phyloP scores from a whole-genome alignment of 176 grass and related monocot species.

The Oryza brachyantha region DNA sequence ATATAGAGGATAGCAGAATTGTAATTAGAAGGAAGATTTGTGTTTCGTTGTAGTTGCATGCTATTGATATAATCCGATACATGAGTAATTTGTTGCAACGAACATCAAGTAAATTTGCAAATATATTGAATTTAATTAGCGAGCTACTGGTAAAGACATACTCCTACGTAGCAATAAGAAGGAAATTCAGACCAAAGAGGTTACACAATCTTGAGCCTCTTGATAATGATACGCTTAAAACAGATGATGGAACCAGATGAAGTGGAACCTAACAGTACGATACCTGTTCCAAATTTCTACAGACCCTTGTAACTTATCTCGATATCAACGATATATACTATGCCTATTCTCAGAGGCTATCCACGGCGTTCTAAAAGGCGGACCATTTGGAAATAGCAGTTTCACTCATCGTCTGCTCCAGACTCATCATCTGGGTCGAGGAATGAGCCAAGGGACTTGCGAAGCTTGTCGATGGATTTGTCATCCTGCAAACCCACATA shows the following conservation, averaged over 20 bases:
- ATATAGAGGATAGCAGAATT: background rate
- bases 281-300: conserved; percentile 7
- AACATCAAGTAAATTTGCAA: background rate
- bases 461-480: conserved; percentile 76
- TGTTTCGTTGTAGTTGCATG: background rate
- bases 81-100: background rate
- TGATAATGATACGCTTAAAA: background rate
- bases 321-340: background rate
- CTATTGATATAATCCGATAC: background rate
- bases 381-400: conserved; percentile 6
- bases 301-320: background rate
- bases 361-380: conserved; percentile 6
- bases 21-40: background rate
- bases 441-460: conserved; percentile 84
- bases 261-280: no score
- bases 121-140: background rate
- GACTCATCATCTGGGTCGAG: conserved; percentile 80
- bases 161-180: no score
- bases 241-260: background rate
- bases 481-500: conserved; percentile 58
- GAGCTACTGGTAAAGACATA: background rate
- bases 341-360: conserved; percentile 9
- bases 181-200: no score
- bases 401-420: conserved; percentile 62
- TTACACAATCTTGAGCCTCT: background rate